Base-by-base conservation (phyloP, 768 basidiomycete species). In the Naganishia randhawae region DNA sequence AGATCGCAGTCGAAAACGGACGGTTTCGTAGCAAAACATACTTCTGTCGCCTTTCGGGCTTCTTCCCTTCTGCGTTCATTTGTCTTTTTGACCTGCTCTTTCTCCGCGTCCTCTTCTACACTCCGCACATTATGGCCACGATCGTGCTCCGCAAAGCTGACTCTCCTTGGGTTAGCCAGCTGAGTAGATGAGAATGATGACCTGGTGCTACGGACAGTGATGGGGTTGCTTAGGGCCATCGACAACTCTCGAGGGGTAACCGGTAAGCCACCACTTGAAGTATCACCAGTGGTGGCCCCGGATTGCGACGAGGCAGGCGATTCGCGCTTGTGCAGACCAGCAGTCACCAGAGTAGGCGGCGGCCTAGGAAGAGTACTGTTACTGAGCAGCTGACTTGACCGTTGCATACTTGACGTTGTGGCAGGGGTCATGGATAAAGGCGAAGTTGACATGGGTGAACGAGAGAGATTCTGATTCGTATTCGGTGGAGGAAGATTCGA, bases 31-130 rank as follows among this genome's bases (percentile, higher is more conserved):
- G 22, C 17, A 42, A 7, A 4, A 80, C 85, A n/a, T 63, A 92
- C 91, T 86, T 92, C 89, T 75, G 91, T 89, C 35, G 91, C 89
- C 75, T 89, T 89, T 78, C 85, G 88, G n/a, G 91, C 90, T 76
- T 92, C 91, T 73, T 84, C 85, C 72, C 91, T 83, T 77, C 91
- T 83, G 74, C 91, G 83, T 75, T 91, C 89, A 69, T 83, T 85
- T 76, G 89, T 84, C 77, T 84, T 84, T 72, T 83, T 82, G 77
- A 89, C 85, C 25, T 82, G 81, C 13, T 78, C 73, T 39, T 55
- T 54, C 16, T 67, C 73, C 73, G 27, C 52, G 9, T 62, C 63
- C 27, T 41, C 67, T 54, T 51, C 66, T 8, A 42, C 37, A 39
- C 29, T 61, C 7, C 57, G 57, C 11, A 48, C 35, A 29, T 35